Base-by-base conservation (phyloP, 1,284 basidiomycete species). In the Boletus sp. region DNA sequence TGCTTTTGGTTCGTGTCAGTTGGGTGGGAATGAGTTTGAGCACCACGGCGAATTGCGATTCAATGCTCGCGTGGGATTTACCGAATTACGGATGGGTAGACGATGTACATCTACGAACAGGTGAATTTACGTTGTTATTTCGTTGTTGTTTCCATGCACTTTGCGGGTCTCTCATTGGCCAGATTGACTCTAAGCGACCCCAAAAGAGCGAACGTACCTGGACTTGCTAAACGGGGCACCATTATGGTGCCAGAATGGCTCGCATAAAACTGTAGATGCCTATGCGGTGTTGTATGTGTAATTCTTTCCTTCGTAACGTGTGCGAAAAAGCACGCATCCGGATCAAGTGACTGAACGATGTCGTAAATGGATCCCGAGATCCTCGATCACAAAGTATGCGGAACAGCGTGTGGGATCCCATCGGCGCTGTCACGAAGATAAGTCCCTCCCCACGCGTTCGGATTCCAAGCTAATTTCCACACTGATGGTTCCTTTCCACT, bases 381-480 rank as follows among this genome's bases (percentile, higher is more conserved):
- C 15, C 95, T 95, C 69, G 86, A 83, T 3, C 94, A 92, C 3
- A 84, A 85, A 75, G 91, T 94, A 7, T 83, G 94, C 60, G 95
- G 94, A 24, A 96, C 94, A 9, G 94, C 93, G 1, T 92, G 91
- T 67, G 94, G 94, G 0, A 92, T 93, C 53, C 94, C 94, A 0
- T 94, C 92, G 3, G 94, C 93, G 6, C 74, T 97, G 1, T 94
- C 91, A 27, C 81, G 94, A 71, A 85, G 96, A 86, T 94, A 68
- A 63, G 88, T 81, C 3, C 22, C n/a, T 24, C 4, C 11, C 2
- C 7, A 3, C n/a, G 11, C 22, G 13, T 48, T 48, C 9, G 24
- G 13, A 50, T 29, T 9, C 24, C 13, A 11, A 50, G 15, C 45
- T 12, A 5, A 51, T 31, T 2, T 16, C 35, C 15, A 35, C 35